A percentile compares a stretch with the other conserved stretches of the same genome.
phyloP scores from a whole-genome alignment of 73 alveolate genomes.

The Uronychia binucleata region DNA sequence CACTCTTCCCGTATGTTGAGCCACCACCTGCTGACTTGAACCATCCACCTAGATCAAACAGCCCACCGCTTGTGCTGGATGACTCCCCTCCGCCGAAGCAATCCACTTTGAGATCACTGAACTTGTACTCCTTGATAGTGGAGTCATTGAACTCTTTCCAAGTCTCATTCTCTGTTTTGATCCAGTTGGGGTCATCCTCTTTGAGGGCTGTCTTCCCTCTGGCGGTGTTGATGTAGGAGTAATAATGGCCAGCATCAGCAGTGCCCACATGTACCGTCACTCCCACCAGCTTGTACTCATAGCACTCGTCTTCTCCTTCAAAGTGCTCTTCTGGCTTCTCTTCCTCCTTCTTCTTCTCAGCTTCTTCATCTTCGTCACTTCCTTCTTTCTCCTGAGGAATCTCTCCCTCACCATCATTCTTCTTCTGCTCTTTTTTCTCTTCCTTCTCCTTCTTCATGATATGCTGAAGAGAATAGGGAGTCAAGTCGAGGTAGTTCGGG shows the following conservation, averaged over 20 bases:
- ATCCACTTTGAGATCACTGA: slow-evolving; percentile 65
- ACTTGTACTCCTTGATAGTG: slow-evolving; percentile 71
- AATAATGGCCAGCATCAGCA: slow-evolving; percentile 85
- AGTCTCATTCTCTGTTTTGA: slow-evolving; percentile 61
- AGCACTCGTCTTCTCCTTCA: slow-evolving; percentile 57
- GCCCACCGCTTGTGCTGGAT: slow-evolving; percentile 14
- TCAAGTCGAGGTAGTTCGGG: slow-evolving; percentile 91
- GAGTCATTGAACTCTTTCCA: slow-evolving; percentile 93
- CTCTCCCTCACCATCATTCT: slow-evolving; percentile 29
- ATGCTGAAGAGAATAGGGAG: slow-evolving; percentile 78
- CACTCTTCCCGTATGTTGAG: slow-evolving; percentile 75
- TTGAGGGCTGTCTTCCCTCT: slow-evolving; percentile 33
- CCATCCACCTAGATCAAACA: slow-evolving; percentile 2
- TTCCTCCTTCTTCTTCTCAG: slow-evolving; percentile 17
- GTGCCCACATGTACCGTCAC: slow-evolving; percentile 75
- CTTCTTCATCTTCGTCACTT: slow-evolving; percentile 42
- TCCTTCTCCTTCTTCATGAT: slow-evolving; percentile 61
- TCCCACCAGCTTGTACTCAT: slow-evolving; percentile 71
- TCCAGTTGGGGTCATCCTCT: slow-evolving; percentile 48
- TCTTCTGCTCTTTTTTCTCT: slow-evolving; percentile 24
- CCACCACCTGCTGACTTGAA: slow-evolving; percentile 11
- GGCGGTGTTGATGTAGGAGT: slow-evolving; percentile 65
- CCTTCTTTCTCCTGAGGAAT: slow-evolving; percentile 4
- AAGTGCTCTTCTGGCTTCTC: slow-evolving; percentile 30
- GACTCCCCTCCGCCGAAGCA: slow-evolving; percentile 69